Conservation (phyloP, 2,329 filamentous ascomycete genomes). For the Cryphonectria naterciae region DNA sequence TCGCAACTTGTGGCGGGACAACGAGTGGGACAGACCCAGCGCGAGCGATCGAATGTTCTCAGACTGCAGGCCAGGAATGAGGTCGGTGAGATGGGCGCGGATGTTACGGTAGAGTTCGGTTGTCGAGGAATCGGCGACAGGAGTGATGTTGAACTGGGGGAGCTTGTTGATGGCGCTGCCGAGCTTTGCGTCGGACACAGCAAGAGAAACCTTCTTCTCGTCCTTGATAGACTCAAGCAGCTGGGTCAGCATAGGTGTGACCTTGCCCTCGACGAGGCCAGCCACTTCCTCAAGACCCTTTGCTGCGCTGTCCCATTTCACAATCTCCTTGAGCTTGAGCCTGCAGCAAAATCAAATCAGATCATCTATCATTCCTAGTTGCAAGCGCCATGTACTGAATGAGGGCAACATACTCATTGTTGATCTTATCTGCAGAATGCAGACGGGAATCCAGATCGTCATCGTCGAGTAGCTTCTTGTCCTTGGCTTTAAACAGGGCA, state of each 20-base stretch:
- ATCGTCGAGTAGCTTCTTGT: constrained; percentile 92
- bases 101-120: constrained; percentile 93
- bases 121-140: constrained; percentile 79
- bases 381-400: background rate
- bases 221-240: constrained; percentile 91
- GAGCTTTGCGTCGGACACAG: constrained; percentile 91
- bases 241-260: constrained; percentile 80
- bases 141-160: constrained; percentile 81
- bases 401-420: constrained; percentile 71
- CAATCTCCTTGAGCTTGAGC: constrained; percentile 94
- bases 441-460: constrained; percentile 80
- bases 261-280: constrained; percentile 88
- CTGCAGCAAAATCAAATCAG: constrained; percentile 47
- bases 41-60: constrained; percentile 93
- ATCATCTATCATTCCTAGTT: background rate
- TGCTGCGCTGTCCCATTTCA: constrained; percentile 94
- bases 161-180: constrained; percentile 91
- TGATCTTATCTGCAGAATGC: constrained; percentile 80
- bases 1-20: constrained; percentile 97
- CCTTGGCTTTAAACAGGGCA: constrained; percentile 96
- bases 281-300: constrained; percentile 89
- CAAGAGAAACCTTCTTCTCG: constrained; percentile 95
- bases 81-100: constrained; percentile 83
- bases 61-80: constrained; percentile 85
- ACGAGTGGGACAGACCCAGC: constrained; percentile 92